Base-by-base conservation (phyloP, 148 eudicot species). In the Silene uniflora region DNA sequence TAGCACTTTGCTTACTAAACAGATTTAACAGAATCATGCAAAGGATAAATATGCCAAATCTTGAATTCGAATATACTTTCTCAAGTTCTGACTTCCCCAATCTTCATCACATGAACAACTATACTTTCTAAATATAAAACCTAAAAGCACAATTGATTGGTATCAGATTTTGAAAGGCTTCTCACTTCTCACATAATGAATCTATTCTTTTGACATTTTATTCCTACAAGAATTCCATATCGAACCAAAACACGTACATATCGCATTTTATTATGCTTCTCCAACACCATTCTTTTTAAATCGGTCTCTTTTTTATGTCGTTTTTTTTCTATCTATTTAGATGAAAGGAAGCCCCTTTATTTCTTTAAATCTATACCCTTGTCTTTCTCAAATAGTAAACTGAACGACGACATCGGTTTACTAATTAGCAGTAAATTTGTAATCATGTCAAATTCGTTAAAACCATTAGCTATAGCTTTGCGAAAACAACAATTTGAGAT, bases 271-370 rank as follows among this genome's bases (percentile, higher is more conserved):
- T 13, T 49, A 77, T 64, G 72, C 81, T 72, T 49, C 61, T 35
- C 24, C 61, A 3, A 55, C 70, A 72, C 81, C 81, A 79, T 68
- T 79, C 77, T 79, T 79, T 79, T 79, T 79, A 44, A 61, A 73
- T 27, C 23, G 65, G 24, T 16, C 25, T 19, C 56, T 78, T 64
- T 63, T 47, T 27, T 17, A 55, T 66, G 19, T 75, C 59, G 24
- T 76, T 76, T 47, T 32, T 8, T 42, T 24, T 76, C 17, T 44
- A 1, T 29, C 32, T 29, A 29, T 29, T 60, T 44, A 59, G 14
- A 54, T 25, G 22, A 27, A 29, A 72, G 75, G 42, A 17, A 25
- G 14, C 16, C 67, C 42, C 69, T 62, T 62, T 47, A 29, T 29
- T 29, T 3, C 32, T 29, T 29, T 29, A 1, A 4, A 22, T 56